phyloP scores from a whole-genome alignment of 192 early-diverging fungal genomes.

The Coemansia sp. region DNA sequence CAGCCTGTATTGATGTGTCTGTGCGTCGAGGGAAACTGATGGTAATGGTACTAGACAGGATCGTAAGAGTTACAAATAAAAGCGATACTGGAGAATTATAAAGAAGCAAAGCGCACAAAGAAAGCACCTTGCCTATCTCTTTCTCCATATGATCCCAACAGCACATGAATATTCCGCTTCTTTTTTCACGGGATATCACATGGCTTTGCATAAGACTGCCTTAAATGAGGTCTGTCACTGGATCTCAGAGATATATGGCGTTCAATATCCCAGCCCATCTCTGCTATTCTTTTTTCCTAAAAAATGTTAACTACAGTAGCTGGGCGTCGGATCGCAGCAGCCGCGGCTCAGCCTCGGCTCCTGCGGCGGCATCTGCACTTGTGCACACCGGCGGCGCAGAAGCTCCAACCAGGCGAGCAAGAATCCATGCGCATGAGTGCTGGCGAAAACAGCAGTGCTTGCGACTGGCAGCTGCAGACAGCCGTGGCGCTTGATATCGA shows the following conservation, averaged over 20 bases:
- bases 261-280: no score
- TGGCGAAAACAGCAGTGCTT: neutral
- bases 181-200: neutral
- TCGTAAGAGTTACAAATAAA: neutral
- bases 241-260: no score
- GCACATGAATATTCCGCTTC: neutral
- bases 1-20: neutral
- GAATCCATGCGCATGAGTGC: neutral
- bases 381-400: neutral
- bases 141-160: no score
- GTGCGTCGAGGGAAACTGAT: neutral
- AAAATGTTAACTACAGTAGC: no score
- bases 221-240: no score
- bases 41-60: neutral
- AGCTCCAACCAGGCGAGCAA: neutral
- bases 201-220: neutral
- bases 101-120: neutral
- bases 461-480: conserved; percentile 38
- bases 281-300: no score
- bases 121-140: neutral
- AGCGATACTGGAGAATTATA: neutral
- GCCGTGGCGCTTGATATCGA: conserved; percentile 78
- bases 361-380: conserved; percentile 22
- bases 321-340: no score
- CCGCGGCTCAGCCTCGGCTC: no score